phyloP scores from a whole-genome alignment of 768 basidiomycete species.

The Rhizopogon vesiculosus region DNA sequence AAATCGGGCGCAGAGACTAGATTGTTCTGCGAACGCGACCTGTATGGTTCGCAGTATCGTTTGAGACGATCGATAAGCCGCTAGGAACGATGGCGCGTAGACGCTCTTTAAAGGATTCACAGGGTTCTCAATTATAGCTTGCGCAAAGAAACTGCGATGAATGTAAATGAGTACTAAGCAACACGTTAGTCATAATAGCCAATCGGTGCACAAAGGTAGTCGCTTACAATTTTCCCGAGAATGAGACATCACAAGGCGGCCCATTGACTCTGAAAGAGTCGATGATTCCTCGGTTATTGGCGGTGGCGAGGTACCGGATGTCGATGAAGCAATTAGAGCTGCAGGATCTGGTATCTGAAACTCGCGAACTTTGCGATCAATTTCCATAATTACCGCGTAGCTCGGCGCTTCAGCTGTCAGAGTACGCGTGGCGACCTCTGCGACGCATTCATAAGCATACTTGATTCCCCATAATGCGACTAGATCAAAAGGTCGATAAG shows the following conservation, averaged over 20 bases:
- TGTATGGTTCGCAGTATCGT: constrained; percentile 49
- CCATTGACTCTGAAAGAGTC: constrained; percentile 28
- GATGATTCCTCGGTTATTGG: constrained; percentile 8
- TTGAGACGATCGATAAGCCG: constrained; percentile 53
- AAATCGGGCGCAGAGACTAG: constrained; percentile 46
- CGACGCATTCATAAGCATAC: constrained; percentile 62
- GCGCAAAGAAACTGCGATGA: constrained; percentile 66
- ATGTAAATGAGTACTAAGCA: constrained; percentile 53
- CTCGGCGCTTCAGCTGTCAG: constrained; percentile 61
- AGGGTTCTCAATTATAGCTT: constrained; percentile 65
- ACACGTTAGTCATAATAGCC: background rate
- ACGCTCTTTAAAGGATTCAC: constrained; percentile 60
- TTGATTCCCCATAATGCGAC: constrained; percentile 59
- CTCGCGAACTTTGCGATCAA: constrained; percentile 65
- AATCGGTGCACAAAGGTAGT: background rate
- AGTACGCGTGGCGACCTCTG: constrained; percentile 58
- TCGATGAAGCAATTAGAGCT: constrained; percentile 34
- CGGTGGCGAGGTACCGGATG: constrained; percentile 12
- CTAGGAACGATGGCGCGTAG: constrained; percentile 62
- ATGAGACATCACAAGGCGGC: constrained; percentile 33
- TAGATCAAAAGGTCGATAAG: constrained; percentile 18
- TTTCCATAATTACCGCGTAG: constrained; percentile 61
- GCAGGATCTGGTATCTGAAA: constrained; percentile 50
- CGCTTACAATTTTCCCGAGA: constrained; percentile 32
- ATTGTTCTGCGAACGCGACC: constrained; percentile 43